Evolutionary conservation across 2,329 filamentous ascomycete genomes (phyloP), one percentile per base, ranked within the genome.

Genomic region (Botrytis galanthina): DNA sequence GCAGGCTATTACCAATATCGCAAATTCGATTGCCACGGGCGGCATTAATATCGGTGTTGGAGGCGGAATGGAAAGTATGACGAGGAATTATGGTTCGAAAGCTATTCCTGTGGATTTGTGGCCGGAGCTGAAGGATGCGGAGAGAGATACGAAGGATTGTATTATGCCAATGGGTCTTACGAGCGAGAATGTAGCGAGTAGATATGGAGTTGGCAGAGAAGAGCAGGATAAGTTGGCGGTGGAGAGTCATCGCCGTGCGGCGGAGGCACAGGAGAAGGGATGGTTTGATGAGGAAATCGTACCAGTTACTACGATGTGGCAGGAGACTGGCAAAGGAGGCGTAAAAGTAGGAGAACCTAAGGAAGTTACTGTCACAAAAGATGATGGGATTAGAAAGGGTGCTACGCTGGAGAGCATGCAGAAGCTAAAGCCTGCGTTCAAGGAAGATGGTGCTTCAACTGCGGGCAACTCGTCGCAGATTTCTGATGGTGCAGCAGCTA

Each of bases 61-160:
- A 16, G 95, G 93, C 2, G 95, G 95, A 44, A 97, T 97, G 93
- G 95, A 98, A 87, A 95, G 92, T 84, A 98, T 98, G 95, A 97
- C 93, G 76, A 85, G 92, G 77, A 97, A 97, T 84, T 98, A 98
- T 83, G 94, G 91, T 70, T 89, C 86, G 39, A 86, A 90, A 73
- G 95, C 95, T n/a, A 96, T 98, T 61, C 95, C 95, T 0, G 91
- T 90, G 0, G 89, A 94, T 76, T 83, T 94, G 18, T 97, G 94
- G 93, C 90, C 92, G 0, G 90, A 88, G 70, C 84, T 97, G 75
- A 88, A 85, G 78, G 87, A 91, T 1, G 90, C 87, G 5, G 83
- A 84, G 1, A 87, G 91, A 79, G 91, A 97, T 76, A 92, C 93
- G 5, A 85, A 88, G 60, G 95, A 97, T 81, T 97, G 95, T 81